These are phyloP conservation scores for Gossypium turneri DNA, from an alignment of 345 rosid species.

Conservation along the genomic window DNA sequence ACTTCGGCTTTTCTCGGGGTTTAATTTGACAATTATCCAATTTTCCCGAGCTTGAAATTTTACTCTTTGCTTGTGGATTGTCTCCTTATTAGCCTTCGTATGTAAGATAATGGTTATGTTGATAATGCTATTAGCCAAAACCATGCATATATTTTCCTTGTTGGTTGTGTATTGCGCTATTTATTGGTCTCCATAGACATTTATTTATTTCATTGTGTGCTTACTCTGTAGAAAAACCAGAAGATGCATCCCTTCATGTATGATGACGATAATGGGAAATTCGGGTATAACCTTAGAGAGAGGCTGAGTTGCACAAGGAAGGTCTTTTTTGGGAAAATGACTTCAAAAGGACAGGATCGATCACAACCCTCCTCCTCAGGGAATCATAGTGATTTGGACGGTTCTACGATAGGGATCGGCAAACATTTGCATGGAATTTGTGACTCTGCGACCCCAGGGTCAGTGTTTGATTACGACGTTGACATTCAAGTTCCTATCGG, in stretches of 20 bases:
- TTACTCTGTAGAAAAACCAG: slow-evolving; percentile 50
- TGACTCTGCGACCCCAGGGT: slow-evolving; percentile 28
- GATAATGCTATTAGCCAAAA: neutral
- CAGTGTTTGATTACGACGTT: slow-evolving; percentile 31
- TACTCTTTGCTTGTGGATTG: too few species aligned
- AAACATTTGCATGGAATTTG: slow-evolving; percentile 8
- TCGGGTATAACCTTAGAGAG: slow-evolving; percentile 70
- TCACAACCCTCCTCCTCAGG: slow-evolving; percentile 24
- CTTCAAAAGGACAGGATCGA: slow-evolving; percentile 22
- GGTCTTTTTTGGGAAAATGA: slow-evolving; percentile 14
- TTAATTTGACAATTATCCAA: too few species aligned
- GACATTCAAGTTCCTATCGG: slow-evolving; percentile 49
- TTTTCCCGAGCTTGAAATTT: too few species aligned
- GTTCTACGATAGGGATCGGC: slow-evolving; percentile 8
- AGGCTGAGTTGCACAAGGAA: slow-evolving; percentile 39
- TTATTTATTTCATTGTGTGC: neutral
- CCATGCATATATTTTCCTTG: neutral
- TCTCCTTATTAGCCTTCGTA: too few species aligned
- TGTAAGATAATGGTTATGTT: too few species aligned
- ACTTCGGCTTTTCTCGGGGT: too few species aligned
- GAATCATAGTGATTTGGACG: slow-evolving; percentile 24
- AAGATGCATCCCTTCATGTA: slow-evolving; percentile 78
- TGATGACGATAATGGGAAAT: slow-evolving; percentile 61
- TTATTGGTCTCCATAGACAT: neutral
- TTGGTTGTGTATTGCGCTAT: neutral